Evolutionary conservation across 2,329 filamentous ascomycete species (phyloP), one percentile per base, ranked within the genome.

Genomic region (Aspergillus clavatus): DNA sequence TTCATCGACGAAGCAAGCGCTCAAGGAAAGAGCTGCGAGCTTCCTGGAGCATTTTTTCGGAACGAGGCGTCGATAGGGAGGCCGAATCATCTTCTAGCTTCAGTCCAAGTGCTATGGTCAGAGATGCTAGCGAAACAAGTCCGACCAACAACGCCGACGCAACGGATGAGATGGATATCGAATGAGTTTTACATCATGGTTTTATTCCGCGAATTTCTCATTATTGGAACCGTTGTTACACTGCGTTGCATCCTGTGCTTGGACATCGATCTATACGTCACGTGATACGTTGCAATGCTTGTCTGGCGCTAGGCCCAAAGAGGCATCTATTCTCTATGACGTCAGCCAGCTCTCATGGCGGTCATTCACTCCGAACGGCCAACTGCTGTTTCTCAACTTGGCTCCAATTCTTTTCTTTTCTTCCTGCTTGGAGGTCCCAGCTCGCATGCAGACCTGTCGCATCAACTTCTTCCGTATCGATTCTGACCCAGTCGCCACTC

Each of bases 101-200:
- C 18, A 55, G 53, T 22, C 54, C 60, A 5, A 47, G 55, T 7
- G 40, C 48, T 12, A 45, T 45, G 3, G 61, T 61, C 5, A 50
- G 53, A 12, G 54, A 58, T 42, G 40, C 45, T 18, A 55, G 46
- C 42, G 53, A 51, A 19, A 35, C 43, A 8, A 52, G 56, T 10
- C 31, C 45, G 2, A 42, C 40, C 14, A 42, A 50, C 18, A 54
- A 54, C 19, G 35, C 41, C 24, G 29, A 48, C 12, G n/a, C 47
- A 3, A 36, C 43, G 7, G 65, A 68, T 12, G 50, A 54, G 14
- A 69, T 69, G 66, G 65, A 69, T 28, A 52, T 67, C 37, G 62
- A 67, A 44, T 68, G 48, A 62, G 18, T 19, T n/a, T n/a, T n/a
- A 11, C 18, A 7, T 18, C 18, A 35, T 11, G n/a, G n/a, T n/a